phyloP scores from a whole-genome alignment of 805 yeast genomes.

The Saccharomycopsis malanga region DNA sequence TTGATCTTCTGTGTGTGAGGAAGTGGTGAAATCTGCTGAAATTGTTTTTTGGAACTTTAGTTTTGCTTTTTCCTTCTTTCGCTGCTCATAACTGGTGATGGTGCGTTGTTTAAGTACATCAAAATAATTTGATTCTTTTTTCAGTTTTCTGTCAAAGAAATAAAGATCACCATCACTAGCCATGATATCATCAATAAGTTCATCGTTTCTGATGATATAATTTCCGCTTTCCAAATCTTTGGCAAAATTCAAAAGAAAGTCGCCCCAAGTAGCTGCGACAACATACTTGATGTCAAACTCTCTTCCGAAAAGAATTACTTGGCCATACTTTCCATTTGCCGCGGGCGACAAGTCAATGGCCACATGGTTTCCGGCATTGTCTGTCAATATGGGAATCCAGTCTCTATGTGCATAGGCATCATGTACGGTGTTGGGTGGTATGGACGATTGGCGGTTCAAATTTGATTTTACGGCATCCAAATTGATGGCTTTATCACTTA shows the following conservation, averaged over 20 bases:
- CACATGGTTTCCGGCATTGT: slow-evolving; percentile 83
- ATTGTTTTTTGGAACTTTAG: no score
- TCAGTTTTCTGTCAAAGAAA: slow-evolving; percentile 13
- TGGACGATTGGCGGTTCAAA: slow-evolving; percentile 20
- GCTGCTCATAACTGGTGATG: background rate
- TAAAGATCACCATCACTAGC: slow-evolving; percentile 34
- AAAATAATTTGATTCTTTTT: slow-evolving; percentile 15
- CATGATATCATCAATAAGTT: slow-evolving; percentile 52
- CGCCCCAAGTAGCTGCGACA: slow-evolving; percentile 84
- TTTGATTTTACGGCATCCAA: background rate
- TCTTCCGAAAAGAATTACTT: slow-evolving; percentile 86
- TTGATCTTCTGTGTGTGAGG: no score
- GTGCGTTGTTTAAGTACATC: slow-evolving; percentile 17
- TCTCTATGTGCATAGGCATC: slow-evolving; percentile 77
- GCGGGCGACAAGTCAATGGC: slow-evolving; percentile 88
- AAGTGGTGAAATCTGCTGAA: background rate
- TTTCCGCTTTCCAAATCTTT: slow-evolving; percentile 83
- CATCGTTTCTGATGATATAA: slow-evolving; percentile 58
- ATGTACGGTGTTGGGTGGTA: slow-evolving; percentile 73
- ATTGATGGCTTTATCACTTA: slow-evolving; percentile 2
- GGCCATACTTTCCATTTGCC: slow-evolving; percentile 75
- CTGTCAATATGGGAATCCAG: slow-evolving; percentile 91
- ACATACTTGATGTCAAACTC: slow-evolving; percentile 88
- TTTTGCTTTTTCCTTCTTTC: slow-evolving; percentile 1
- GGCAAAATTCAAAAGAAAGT: slow-evolving; percentile 72